Evolutionary conservation across 306 rosid genomes (phyloP), one percentile per base, ranked within the genome.

Genomic region (Prunus kanzakura): DNA sequence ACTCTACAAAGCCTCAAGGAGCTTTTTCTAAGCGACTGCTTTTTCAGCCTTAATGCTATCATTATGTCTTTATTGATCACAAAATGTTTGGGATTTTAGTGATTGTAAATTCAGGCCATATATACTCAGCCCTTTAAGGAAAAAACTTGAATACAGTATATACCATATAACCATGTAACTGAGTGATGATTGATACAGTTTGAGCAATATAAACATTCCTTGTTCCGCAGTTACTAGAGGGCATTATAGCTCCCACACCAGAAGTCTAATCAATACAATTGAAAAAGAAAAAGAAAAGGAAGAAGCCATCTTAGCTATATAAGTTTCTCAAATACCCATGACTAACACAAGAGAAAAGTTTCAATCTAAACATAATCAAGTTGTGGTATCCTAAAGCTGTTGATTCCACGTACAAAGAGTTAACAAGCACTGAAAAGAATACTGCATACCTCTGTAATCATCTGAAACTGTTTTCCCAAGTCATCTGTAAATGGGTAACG

Each of bases 401-500:
- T 71, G 55, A 67, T n/a, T 78, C 67, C 67, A 69, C 29, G 62
- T 12, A 70, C 52, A 65, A n/a, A 68, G 38, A 41, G 57, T 56
- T 72, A 58, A 45, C 35, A 72, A 77, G 43, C 25, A 15, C 49
- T 55, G 8, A 54, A 67, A 64, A 64, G 50, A 66, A 69, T 38
- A 51, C 38, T 3, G 47, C 25, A 23, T 87, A 90, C 97, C 97
- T 91, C 96, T 67, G 78, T 78, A 64, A 90, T 82, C 72, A 86
- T 85, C 84, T 88, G 91, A 82, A 80, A 75, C 80, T 91, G 91
- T 82, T 87, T 91, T 45, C 80, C 72, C 68, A 84, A 45, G 69
- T 88, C 96, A 73, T 93, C 94, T 11, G 90, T 72, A 84, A 93
- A 88, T 71, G 96, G 93, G 82, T 93, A 93, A 66, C 91, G 91